phyloP scores from a whole-genome alignment of 768 basidiomycete genomes.

The Suillus placidus region DNA sequence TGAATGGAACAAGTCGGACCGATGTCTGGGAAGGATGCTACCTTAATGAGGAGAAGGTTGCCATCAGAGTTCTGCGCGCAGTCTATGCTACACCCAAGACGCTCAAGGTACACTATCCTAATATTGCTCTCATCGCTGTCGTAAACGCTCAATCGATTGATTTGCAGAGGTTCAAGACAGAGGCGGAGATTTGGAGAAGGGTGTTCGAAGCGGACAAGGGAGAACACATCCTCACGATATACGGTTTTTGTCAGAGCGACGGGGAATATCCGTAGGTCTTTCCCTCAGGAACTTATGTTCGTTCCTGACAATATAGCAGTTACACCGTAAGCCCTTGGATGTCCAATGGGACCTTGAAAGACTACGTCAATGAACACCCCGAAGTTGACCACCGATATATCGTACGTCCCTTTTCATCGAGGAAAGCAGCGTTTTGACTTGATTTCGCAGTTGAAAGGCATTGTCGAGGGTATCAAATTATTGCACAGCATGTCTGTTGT shows the following conservation, averaged over 20 bases:
- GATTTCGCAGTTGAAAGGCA: slow-evolving; percentile 44
- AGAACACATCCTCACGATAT: slow-evolving; percentile 56
- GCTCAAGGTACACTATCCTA: slow-evolving; percentile 34
- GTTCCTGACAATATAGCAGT: slow-evolving; percentile 30
- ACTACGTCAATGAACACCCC: slow-evolving; percentile 46
- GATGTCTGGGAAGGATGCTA: slow-evolving; percentile 61
- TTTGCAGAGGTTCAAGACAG: slow-evolving; percentile 50
- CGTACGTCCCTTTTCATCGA: slow-evolving; percentile 29
- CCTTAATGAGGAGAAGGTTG: slow-evolving; percentile 55
- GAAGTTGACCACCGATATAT: slow-evolving; percentile 46
- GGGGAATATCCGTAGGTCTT: slow-evolving; percentile 54
- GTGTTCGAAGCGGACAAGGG: slow-evolving; percentile 58
- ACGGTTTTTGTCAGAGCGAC: slow-evolving; percentile 56
- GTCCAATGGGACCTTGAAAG: slow-evolving; percentile 49
- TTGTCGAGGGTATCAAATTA: slow-evolving; percentile 49
- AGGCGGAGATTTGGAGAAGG: slow-evolving; percentile 56
- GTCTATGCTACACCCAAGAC: slow-evolving; percentile 51
- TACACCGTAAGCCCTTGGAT: slow-evolving; percentile 65
- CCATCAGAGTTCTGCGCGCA: slow-evolving; percentile 57
- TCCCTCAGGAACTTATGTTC: neutral
- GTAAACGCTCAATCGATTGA: neutral
- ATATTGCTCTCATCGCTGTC: neutral
- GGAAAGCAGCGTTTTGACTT: neutral
- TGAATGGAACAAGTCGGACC: slow-evolving; percentile 54
- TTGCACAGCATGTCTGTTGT: slow-evolving; percentile 58